phyloP scores from a whole-genome alignment of 2,329 filamentous ascomycete species.

The Ascochyta rabiei region DNA sequence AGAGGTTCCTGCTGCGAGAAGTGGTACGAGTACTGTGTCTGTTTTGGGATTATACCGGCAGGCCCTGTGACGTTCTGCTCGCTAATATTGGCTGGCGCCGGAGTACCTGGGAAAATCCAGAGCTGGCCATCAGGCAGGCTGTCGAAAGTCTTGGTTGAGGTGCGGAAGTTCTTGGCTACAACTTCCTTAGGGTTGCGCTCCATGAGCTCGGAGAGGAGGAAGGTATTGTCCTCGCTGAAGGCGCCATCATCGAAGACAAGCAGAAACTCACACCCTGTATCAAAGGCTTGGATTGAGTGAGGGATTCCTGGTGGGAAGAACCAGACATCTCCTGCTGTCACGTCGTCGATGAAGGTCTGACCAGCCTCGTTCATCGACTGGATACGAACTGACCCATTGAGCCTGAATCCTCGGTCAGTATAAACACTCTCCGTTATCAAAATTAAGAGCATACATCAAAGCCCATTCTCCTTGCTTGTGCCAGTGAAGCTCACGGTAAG shows the following conservation, averaged over 20 bases:
- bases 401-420: slow-evolving; percentile 1
- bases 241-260: slow-evolving; percentile 65
- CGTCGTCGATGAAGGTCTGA: slow-evolving; percentile 50
- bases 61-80: slow-evolving; percentile 54
- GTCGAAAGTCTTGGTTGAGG: slow-evolving; percentile 45
- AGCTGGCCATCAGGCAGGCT: slow-evolving; percentile 48
- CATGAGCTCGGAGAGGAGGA: slow-evolving; percentile 62
- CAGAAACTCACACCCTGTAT: slow-evolving; percentile 58
- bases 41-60: slow-evolving; percentile 38
- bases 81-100: slow-evolving; percentile 44
- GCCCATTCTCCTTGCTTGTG: slow-evolving; percentile 60
- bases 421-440: not conserved
- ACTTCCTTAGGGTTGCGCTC: slow-evolving; percentile 51
- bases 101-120: slow-evolving; percentile 53
- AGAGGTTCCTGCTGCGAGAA: slow-evolving; percentile 57
- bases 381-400: slow-evolving; percentile 59
- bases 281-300: slow-evolving; percentile 60
- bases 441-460: slow-evolving; percentile 44
- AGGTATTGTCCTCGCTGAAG: slow-evolving; percentile 66
- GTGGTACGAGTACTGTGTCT: slow-evolving; percentile 49
- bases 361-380: slow-evolving; percentile 60
- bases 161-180: slow-evolving; percentile 52
- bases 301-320: slow-evolving; percentile 47
- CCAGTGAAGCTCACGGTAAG: slow-evolving; percentile 70
- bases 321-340: slow-evolving; percentile 49